Base-by-base conservation (phyloP, 192 early-diverging fungal genomes). In the Glomus cerebriforme region DNA sequence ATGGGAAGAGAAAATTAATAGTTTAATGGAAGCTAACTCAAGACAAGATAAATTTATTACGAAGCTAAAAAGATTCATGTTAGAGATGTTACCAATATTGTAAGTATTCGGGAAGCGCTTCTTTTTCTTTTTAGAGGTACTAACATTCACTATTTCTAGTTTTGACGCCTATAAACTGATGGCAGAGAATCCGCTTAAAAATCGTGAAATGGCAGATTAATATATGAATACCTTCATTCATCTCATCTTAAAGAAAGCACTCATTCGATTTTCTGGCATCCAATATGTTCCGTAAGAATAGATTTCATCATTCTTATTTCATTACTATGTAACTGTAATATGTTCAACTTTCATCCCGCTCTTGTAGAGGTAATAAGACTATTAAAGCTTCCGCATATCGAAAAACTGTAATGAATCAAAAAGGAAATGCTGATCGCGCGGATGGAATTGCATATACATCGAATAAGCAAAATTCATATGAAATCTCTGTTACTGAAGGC, bases 161-260 rank as follows among this genome's bases (percentile, higher is more conserved):
- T 26, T 77, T 58, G 76, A 77, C 15, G 22, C 76, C 10, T 73
- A 73, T 39, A 34, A 31, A 73, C 22, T 73, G 35, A 54, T 58
- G 15, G 29, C 15, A 10, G 72, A 77, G 1, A 77, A 77, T 49
- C 76, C 64, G 31, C 27, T 77, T 24, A 77, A 77, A 22, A 1
- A 77, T 66, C 2, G 35, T 19, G n/a, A 77, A 35, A 64, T 77
- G 64, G 22, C 12, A n/a, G 76, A 77, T 6, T 47, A 77, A 35
- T 77, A 77, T 37, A 77, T 77, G 64, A 67, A 37, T 31, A 67
- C 39, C 27, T 77, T 47, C 29, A 34, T 77, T 37, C 76, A 77
- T 77, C 64, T 45, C 3, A 68, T 77, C 5, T 37, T 77, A 67
- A 77, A 77, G n/a, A 77, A 77, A 37, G 64, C 76, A 12, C 19